Conservation (phyloP, 371 early-diverging fungal species). For the Mucor ambiguus region DNA sequence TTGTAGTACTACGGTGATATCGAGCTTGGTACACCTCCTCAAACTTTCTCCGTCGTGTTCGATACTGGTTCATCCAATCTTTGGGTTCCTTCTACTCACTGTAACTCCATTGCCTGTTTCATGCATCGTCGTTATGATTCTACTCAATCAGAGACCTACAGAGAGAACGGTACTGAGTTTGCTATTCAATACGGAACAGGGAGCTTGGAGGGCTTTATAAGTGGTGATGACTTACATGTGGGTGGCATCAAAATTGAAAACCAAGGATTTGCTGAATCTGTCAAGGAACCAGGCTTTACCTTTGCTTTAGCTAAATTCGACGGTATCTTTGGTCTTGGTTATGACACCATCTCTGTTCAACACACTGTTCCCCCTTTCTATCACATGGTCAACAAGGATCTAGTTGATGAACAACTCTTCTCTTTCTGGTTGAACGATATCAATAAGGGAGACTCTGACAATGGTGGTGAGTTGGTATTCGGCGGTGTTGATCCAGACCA, state of each 20-base stretch:
- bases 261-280: constrained; percentile 90
- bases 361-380: constrained; percentile 92
- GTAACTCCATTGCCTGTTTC: constrained; percentile 91
- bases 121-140: constrained; percentile 87
- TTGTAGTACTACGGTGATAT: constrained; percentile 86
- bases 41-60: constrained; percentile 92
- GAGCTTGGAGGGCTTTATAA: too few relatives aligned
- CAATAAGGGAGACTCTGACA: constrained; percentile 45
- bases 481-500: constrained; percentile 79
- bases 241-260: constrained; percentile 66
- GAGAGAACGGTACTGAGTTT: constrained; percentile 89
- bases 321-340: constrained; percentile 92
- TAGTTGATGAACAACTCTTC: constrained; percentile 82
- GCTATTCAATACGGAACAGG: constrained; percentile 85
- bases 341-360: constrained; percentile 87
- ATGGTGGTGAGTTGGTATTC: constrained; percentile 85
- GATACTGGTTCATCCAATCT: constrained; percentile 96
- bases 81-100: constrained; percentile 96
- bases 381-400: constrained; percentile 75
- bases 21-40: constrained; percentile 83
- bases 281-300: constrained; percentile 89
- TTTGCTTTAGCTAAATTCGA: constrained; percentile 91
- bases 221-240: too few relatives aligned
- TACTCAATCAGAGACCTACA: constrained; percentile 66
- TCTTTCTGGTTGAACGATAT: constrained; percentile 77